phyloP scores from a whole-genome alignment of 2,329 filamentous ascomycete genomes.

The Pyrenophora tritici-repentis region DNA sequence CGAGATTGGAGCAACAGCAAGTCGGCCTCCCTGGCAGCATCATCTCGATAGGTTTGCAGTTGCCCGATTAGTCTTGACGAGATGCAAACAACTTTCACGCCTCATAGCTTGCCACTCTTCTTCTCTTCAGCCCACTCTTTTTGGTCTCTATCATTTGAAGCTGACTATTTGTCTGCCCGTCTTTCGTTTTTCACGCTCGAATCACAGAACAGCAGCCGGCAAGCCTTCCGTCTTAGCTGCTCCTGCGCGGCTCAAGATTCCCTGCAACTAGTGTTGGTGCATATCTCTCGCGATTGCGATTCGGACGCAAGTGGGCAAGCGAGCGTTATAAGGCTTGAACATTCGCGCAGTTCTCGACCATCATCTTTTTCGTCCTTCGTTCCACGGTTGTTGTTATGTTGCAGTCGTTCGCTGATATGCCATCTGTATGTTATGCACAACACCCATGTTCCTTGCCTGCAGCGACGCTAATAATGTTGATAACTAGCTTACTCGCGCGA shows the following conservation, averaged over 20 bases:
- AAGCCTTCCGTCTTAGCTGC: slow-evolving; percentile 15
- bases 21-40: slow-evolving; percentile 1
- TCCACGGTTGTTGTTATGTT: slow-evolving; percentile 4
- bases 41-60: not conserved
- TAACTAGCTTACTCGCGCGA: slow-evolving; percentile 39
- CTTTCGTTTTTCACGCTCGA: slow-evolving; percentile 7
- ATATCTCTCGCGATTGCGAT: slow-evolving; percentile 8
- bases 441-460: slow-evolving; percentile 5
- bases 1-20: not conserved
- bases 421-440: slow-evolving; percentile 6
- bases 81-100: not conserved
- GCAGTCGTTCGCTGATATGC: slow-evolving; percentile 14
- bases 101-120: not conserved
- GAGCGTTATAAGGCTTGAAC: slow-evolving; percentile 4
- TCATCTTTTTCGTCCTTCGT: slow-evolving; percentile 1
- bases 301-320: slow-evolving; percentile 1
- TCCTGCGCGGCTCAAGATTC: slow-evolving; percentile 9
- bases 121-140: not conserved
- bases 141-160: slow-evolving; percentile 1
- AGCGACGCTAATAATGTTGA: slow-evolving; percentile 15
- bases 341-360: not conserved
- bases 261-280: slow-evolving; percentile 16
- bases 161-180: slow-evolving; percentile 3
- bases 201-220: slow-evolving; percentile 13
- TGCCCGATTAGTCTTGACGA: slow-evolving; percentile 1